Evolutionary conservation across 164 flowering plant genomes (phyloP).

Genomic region (Echeveria elegans): DNA sequence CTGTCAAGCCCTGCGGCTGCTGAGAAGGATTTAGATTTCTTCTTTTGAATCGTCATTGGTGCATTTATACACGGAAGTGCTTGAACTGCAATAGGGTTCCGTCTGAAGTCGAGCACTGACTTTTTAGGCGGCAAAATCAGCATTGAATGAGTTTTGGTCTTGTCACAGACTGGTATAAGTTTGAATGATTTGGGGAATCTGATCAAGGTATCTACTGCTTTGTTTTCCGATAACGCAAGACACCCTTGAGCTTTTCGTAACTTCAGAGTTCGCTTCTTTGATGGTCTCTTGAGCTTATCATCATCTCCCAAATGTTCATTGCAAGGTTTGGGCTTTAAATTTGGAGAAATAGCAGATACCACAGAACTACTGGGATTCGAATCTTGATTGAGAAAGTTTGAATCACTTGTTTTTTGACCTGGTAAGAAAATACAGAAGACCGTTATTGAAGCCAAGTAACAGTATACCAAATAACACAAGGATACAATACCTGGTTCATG

Average conservation of each 20-base stretch:
- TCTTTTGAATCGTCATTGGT: conserved; percentile 1
- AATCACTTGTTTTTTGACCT: conserved; percentile 10
- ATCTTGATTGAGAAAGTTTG: conserved; percentile 1
- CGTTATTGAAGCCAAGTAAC: not conserved
- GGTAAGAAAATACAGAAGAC: conserved; percentile 1
- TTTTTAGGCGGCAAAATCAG: conserved; percentile 6
- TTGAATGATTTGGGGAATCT: not conserved
- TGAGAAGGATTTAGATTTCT: too few relatives aligned
- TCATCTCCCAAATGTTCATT: too few relatives aligned
- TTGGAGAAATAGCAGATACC: too few relatives aligned
- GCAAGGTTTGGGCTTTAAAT: too few relatives aligned
- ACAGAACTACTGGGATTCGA: too few relatives aligned
- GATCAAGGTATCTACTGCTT: not conserved
- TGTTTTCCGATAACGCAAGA: not conserved
- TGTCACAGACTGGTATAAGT: conserved; percentile 6
- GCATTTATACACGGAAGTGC: conserved; percentile 26
- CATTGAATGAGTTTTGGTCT: conserved; percentile 4
- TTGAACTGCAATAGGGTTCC: conserved; percentile 20
- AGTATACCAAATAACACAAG: not conserved
- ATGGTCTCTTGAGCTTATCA: not conserved
- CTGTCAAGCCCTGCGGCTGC: too few relatives aligned
- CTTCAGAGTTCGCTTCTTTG: not conserved
- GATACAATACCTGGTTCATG: conserved; percentile 12
- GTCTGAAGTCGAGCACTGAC: not conserved
- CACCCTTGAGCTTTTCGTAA: conserved; percentile 9